These are phyloP conservation scores for Hypoxylon rickii DNA, from an alignment of 495 filamentous ascomycete species.

Conservation along the genomic window DNA sequence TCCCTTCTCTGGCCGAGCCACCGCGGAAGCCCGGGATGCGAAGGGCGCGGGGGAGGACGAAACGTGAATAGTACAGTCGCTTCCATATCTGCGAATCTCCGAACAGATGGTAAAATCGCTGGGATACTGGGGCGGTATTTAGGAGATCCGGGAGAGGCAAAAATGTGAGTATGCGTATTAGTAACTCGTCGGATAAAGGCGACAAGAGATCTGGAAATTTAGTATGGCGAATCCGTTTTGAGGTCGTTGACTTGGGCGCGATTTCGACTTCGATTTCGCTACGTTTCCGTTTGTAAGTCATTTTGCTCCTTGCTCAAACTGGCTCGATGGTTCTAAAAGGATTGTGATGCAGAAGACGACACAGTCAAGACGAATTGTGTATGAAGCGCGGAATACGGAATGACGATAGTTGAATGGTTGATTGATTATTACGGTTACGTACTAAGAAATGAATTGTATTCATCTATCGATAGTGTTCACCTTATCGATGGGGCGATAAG, in stretches of 20 bases:
- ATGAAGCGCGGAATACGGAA: no score
- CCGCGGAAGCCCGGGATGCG: constrained; percentile 72
- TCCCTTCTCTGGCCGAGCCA: constrained; percentile 42
- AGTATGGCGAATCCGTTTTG: constrained; percentile 34
- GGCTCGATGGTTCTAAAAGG: not conserved
- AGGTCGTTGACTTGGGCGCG: constrained; percentile 18
- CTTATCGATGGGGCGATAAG: no score
- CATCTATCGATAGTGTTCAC: no score
- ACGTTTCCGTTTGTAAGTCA: constrained; percentile 36
- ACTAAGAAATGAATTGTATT: no score
- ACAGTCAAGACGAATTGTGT: no score
- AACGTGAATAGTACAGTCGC: constrained; percentile 81
- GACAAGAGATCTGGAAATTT: constrained; percentile 50
- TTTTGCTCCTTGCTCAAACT: constrained; percentile 1
- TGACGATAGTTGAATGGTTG: no score
- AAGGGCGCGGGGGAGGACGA: constrained; percentile 81
- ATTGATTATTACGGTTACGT: no score
- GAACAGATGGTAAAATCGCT: constrained; percentile 72
- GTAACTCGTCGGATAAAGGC: constrained; percentile 81
- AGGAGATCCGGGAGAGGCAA: constrained; percentile 71
- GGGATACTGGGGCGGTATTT: constrained; percentile 77
- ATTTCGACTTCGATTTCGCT: constrained; percentile 8
- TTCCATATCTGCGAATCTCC: constrained; percentile 93
- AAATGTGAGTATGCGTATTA: constrained; percentile 81
- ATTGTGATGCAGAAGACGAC: not conserved